Conservation (phyloP, 352 stramenopile genomes). For the Pythium dissotocum region DNA sequence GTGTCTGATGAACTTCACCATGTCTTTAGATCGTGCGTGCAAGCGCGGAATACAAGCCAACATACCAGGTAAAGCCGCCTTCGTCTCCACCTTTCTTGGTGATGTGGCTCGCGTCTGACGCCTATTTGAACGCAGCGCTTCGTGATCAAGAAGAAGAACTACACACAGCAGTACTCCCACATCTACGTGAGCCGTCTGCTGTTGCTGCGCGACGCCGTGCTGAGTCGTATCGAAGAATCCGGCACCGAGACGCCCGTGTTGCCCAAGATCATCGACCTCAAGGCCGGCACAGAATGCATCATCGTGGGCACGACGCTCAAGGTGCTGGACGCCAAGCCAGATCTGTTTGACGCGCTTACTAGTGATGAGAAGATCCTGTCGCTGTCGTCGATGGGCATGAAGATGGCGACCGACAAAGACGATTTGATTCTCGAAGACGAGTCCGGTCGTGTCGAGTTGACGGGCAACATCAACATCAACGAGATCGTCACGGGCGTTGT, state of each 20-base stretch:
- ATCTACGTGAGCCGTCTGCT: constrained; percentile 87
- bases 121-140: constrained; percentile 51
- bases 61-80: constrained; percentile 32
- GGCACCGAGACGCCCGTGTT: constrained; percentile 37
- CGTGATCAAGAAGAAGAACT: constrained; percentile 83
- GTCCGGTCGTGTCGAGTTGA: constrained; percentile 79
- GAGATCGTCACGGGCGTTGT: constrained; percentile 77
- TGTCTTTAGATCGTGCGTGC: constrained; percentile 37
- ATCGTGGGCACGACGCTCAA: constrained; percentile 88
- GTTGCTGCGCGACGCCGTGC: constrained; percentile 64
- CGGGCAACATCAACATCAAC: constrained; percentile 48
- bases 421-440: constrained; percentile 88
- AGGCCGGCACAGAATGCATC: constrained; percentile 60
- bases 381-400: constrained; percentile 34
- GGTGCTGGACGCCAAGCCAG: constrained; percentile 67
- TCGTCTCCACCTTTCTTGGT: background rate
- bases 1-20: constrained; percentile 15
- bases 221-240: constrained; percentile 42
- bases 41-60: constrained; percentile 51
- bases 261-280: constrained; percentile 79
- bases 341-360: constrained; percentile 79
- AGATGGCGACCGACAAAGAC: constrained; percentile 70
- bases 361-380: constrained; percentile 56
- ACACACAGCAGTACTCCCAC: constrained; percentile 89
- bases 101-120: background rate